Base-by-base conservation (phyloP, 805 yeast species). In the Ogataea nonfermentans region DNA sequence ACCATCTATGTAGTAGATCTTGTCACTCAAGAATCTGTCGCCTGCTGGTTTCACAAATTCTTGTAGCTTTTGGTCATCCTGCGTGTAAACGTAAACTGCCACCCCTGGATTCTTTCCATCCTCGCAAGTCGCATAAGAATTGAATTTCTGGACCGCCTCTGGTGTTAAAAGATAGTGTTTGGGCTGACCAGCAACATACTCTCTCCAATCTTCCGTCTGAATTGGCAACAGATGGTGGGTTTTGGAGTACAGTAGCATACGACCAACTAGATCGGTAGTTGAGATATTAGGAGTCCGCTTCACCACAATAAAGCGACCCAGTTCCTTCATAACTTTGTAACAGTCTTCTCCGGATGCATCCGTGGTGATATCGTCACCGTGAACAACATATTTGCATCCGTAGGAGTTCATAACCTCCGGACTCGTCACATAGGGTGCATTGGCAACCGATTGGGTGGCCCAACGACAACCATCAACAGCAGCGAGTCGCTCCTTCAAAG, bases 341-440 rank as follows among this genome's bases (percentile, higher is more conserved):
- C 97, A 88, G 64, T 93, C 99, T 41, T 86, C 81, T 2, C 99
- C 99, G 56, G 87, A 74, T 11, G 96, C 96, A 63, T 93, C 98
- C 2, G 97, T 85, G 17, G 97, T 93, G 49, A 93, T 88, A 58
- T 93, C 99, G 63, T 93, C 99, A 6, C 99, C 99, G 62, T 93
- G 99, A 9, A 93, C 96, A n/a, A 93, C 99, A 59, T 81, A 93
- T 56, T 78, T 65, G 66, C 99, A 93, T 6, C 75, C 76, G 56
- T 77, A 77, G 17, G 68, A 50, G 51, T 84, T 88, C 87, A 89
- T 75, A 37, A 87, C 83, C 29, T 65, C 67, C 1, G 95, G 95
- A 48, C 80, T 84, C 0, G 99, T 93, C 10, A 91, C 97, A 57
- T 93, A 93, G 2, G 99, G 99, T 0, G 98, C 97, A 47, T 74